phyloP scores from a whole-genome alignment of 202 grass and related monocot genomes.

The Digitaria exilis region DNA sequence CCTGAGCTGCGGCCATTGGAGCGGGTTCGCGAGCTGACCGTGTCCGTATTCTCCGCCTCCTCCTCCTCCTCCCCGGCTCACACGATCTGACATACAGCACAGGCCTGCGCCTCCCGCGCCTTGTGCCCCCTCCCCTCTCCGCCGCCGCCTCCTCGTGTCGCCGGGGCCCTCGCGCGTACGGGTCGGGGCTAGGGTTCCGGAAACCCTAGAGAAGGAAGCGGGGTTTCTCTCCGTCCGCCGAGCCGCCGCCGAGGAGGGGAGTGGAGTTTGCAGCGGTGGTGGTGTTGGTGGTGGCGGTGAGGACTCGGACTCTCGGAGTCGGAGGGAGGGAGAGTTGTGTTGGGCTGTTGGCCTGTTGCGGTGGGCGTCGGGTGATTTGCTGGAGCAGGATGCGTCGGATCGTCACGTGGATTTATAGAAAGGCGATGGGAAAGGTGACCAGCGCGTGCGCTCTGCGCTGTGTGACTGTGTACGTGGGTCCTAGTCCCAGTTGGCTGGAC shows the following conservation, averaged over 20 bases:
- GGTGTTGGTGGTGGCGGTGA: background rate
- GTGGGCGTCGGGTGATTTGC: slow-evolving; percentile 30
- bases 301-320: too few species aligned
- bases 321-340: background rate
- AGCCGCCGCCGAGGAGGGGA: slow-evolving; percentile 8
- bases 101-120: slow-evolving; percentile 58
- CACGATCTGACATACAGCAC: slow-evolving; percentile 98
- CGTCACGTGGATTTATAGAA: slow-evolving; percentile 65
- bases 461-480: background rate
- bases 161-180: slow-evolving; percentile 23
- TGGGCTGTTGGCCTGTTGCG: background rate
- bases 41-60: slow-evolving; percentile 84
- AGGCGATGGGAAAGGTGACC: slow-evolving; percentile 26
- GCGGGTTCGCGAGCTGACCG: slow-evolving; percentile 90
- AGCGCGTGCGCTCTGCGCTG: background rate
- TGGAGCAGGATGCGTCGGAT: slow-evolving; percentile 28
- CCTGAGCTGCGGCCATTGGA: slow-evolving; percentile 99
- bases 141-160: slow-evolving; percentile 14
- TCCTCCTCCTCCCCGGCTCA: slow-evolving; percentile 73
- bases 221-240: slow-evolving; percentile 44
- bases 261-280: slow-evolving; percentile 2
- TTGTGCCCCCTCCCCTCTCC: slow-evolving; percentile 20
- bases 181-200: slow-evolving; percentile 39
- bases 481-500: slow-evolving; percentile 20
- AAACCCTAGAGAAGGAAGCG: slow-evolving; percentile 1